Evolutionary conservation across 176 grass and related monocot species (phyloP).

Genomic region (Chloris gayana): DNA sequence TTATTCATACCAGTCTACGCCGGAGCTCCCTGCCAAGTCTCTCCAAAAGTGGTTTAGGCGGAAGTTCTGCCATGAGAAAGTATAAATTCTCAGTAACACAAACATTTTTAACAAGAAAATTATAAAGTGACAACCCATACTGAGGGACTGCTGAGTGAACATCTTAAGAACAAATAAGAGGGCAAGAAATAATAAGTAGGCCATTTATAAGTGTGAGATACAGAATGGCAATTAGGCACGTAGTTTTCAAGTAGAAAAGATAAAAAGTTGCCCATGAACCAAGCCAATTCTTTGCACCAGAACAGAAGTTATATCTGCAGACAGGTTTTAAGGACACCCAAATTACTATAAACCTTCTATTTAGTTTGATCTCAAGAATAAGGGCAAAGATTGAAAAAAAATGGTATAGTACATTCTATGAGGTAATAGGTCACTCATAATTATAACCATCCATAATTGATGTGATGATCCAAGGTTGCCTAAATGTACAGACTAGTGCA

Average conservation of each 20-base stretch:
- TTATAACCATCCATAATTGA: not conserved
- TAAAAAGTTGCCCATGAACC: not conserved
- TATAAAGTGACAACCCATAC: not conserved
- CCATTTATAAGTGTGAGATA: conserved; percentile 11
- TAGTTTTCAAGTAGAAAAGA: conserved; percentile 3
- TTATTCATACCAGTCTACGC: conserved; percentile 56
- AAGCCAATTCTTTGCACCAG: conserved; percentile 1
- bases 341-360: not conserved
- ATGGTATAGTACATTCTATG: not conserved
- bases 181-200: not conserved
- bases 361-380: not conserved
- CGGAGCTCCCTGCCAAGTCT: conserved; percentile 77
- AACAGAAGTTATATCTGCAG: not conserved
- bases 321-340: not conserved
- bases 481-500: not conserved
- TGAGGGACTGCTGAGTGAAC: no score
- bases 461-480: not conserved
- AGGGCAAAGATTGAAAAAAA: not conserved
- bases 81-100: conserved; percentile 31
- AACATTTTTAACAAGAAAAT: conserved; percentile 24
- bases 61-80: conserved; percentile 53
- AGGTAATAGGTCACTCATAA: not conserved
- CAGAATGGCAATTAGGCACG: not conserved
- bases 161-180: not conserved
- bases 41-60: conserved; percentile 74